Base-by-base conservation (phyloP, 1,284 basidiomycete genomes). In the Agroathelia rolfsii region DNA sequence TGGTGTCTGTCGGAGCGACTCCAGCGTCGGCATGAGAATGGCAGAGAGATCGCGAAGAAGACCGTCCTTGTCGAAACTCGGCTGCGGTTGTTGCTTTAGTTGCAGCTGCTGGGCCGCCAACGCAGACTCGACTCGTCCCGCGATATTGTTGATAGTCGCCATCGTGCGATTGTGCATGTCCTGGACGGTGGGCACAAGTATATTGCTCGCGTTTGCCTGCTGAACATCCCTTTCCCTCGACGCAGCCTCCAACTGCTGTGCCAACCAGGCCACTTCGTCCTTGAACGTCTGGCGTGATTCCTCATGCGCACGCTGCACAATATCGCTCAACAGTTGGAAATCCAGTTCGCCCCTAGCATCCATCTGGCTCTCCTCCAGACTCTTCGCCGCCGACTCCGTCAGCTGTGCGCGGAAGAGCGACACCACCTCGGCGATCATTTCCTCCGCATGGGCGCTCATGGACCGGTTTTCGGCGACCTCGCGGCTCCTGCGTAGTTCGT, bases 331-430 rank as follows among this genome's bases (percentile, higher is more conserved):
- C 39, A 83, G 57, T 50, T 83, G 76, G 45, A 84, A 72, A 55
- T 86, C 82, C 16, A 84, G 56, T 42, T 85, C 82, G 17, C 78
- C 80, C 14, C 72, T 69, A 17, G 76, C 80, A 48, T 84, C 78
- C 56, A 70, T 59, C 44, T 70, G 70, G 39, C 66, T 71, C 30
- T 79, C 75, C n/a, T 80, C 75, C 38, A 76, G 46, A 12, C 66
- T 63, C 20, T 64, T 61, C 5, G 61, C 56, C 1, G 74, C 72
- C 3, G 72, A 72, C 18, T 77, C 73, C 34, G 72, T 70, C 7
- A 84, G 55, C 41, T 82, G 78, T 8, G 68, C 58, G 3, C 75
- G 64, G 62, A 84, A 77, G 37, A 81, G 56, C 3, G 72, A 59
- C 23, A 82, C 61, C 1, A 82, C 67, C 40, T 84, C 81, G 0